Conservation (phyloP, 257 asterid species). For the Solanum chmielewskii region DNA sequence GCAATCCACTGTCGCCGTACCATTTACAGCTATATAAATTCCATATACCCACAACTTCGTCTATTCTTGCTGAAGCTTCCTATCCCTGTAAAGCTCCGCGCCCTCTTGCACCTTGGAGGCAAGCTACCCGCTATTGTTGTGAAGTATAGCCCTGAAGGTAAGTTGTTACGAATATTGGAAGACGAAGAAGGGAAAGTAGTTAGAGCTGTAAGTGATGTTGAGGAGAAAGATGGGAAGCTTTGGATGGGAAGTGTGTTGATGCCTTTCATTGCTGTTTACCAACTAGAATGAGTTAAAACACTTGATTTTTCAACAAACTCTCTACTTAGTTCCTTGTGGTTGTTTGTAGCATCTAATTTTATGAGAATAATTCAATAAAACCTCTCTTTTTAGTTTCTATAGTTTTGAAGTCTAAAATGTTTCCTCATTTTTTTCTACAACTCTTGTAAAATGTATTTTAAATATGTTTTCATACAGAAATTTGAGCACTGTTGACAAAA, state of each 20-base stretch:
- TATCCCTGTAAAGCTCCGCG: constrained; percentile 46
- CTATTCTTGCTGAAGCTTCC: constrained; percentile 63
- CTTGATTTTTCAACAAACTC: background rate
- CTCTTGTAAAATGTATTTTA: background rate
- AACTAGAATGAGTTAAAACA: constrained; percentile 11
- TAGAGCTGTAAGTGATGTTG: constrained; percentile 73
- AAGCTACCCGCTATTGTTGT: constrained; percentile 36
- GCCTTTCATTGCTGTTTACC: constrained; percentile 69
- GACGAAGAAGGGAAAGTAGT: constrained; percentile 83
- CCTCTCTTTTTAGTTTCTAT: background rate
- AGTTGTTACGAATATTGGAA: constrained; percentile 53
- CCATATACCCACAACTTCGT: constrained; percentile 34
- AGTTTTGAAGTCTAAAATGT: background rate
- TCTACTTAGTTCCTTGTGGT: background rate
- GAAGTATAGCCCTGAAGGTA: constrained; percentile 76
- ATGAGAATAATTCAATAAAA: background rate
- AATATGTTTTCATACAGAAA: background rate
- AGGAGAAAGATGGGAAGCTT: constrained; percentile 82
- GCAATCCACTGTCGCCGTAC: constrained; percentile 66
- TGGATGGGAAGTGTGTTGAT: constrained; percentile 96
- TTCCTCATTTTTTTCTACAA: background rate
- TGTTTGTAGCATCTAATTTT: background rate
- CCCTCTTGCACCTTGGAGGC: constrained; percentile 69
- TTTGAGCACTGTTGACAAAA: background rate
- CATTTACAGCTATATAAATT: constrained; percentile 37